Percentiles rank a stretch among this genome's conserved stretches.
Evolutionary conservation across 148 eudicot species (phyloP).

Genomic region (Cornus florida): DNA sequence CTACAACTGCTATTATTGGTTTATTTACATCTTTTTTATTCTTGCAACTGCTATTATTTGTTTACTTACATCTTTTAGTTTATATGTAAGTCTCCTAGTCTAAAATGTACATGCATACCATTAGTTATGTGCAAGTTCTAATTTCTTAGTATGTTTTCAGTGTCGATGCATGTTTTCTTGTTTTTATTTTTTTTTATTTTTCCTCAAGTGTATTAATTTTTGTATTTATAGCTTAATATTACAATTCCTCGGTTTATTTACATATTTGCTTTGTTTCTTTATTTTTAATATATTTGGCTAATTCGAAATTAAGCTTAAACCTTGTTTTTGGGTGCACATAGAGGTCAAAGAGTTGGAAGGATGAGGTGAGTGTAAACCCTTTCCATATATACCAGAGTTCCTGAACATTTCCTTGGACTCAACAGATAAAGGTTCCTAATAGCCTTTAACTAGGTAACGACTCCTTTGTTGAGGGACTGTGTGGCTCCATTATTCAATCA

Average conservation of each 20-base stretch:
- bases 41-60: too few relatives aligned
- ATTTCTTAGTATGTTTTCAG: background rate
- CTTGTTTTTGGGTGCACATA: background rate
- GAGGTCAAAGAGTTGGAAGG: background rate
- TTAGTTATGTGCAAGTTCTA: background rate
- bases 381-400: background rate
- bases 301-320: too few relatives aligned
- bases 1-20: too few relatives aligned
- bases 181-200: background rate
- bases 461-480: background rate
- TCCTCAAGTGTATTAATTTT: background rate
- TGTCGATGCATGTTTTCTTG: background rate
- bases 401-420: background rate
- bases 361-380: background rate
- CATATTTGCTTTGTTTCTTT: too few relatives aligned
- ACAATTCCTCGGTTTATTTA: too few relatives aligned
- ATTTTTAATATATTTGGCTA: too few relatives aligned
- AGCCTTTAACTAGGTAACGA: background rate
- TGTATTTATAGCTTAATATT: too few relatives aligned
- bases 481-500: background rate
- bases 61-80: background rate
- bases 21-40: background rate
- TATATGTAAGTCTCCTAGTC: background rate
- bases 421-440: background rate
- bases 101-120: background rate